A percentile compares a stretch with the other conserved stretches of the same genome.
Conservation (phyloP, 2,329 filamentous ascomycete species). For the Aureobasidium sp. region DNA sequence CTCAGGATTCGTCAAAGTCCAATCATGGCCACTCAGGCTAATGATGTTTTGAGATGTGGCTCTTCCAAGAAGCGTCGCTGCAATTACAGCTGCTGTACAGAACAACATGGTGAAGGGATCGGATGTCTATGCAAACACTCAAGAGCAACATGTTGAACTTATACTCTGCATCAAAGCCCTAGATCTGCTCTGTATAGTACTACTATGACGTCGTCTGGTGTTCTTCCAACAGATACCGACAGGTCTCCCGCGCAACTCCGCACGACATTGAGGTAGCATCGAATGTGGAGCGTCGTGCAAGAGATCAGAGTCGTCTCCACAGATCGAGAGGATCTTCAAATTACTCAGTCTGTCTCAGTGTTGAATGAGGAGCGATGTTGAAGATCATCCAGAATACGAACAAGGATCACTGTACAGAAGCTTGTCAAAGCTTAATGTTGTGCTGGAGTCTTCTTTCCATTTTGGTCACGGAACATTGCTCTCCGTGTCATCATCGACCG, state of each 20-base stretch:
- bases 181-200: not conserved
- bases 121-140: not conserved
- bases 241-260: not conserved
- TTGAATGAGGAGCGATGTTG: no score
- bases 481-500: no score
- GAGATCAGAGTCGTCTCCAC: no score
- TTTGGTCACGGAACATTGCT: no score
- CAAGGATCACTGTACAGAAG: no score
- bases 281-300: not conserved
- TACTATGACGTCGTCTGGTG: not conserved
- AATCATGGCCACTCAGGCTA: slow-evolving; percentile 34
- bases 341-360: no score
- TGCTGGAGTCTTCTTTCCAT: no score
- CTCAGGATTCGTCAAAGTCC: slow-evolving; percentile 33
- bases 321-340: no score
- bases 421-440: no score
- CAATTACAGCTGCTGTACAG: not conserved
- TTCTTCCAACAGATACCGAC: not conserved
- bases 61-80: not conserved
- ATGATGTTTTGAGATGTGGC: slow-evolving; percentile 30
- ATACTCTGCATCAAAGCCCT: not conserved
- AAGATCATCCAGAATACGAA: no score
- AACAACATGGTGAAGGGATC: not conserved
- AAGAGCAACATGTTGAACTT: not conserved
- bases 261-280: not conserved